Evolutionary conservation across 1,139 yeast genomes (phyloP).

Genomic region (Saccharomyces uvarum): DNA sequence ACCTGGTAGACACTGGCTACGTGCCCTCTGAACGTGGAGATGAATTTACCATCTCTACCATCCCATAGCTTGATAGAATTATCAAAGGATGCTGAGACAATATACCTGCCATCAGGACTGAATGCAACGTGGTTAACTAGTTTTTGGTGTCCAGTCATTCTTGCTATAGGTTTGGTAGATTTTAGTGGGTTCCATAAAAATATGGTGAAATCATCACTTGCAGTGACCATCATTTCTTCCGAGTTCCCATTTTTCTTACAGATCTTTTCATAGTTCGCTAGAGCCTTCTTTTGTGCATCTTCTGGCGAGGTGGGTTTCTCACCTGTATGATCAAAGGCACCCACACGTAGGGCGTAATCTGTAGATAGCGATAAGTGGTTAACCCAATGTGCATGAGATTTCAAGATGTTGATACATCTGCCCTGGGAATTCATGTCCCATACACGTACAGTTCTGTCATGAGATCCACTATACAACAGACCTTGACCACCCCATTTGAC

Average conservation of each 20-base stretch:
- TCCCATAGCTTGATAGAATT: constrained; percentile 95
- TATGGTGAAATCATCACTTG: constrained; percentile 97
- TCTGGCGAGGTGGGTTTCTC: constrained; percentile 41
- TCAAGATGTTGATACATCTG: constrained; percentile 66
- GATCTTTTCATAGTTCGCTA: constrained; percentile 65
- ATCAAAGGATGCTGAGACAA: constrained; percentile 92
- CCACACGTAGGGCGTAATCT: constrained; percentile 78
- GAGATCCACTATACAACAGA: constrained; percentile 81
- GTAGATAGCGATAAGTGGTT: constrained; percentile 89
- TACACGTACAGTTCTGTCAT: constrained; percentile 85
- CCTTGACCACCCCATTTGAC: constrained; percentile 95
- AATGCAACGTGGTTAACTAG: constrained; percentile 91
- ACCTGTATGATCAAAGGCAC: constrained; percentile 67
- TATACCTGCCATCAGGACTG: constrained; percentile 88
- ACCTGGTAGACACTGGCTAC: constrained; percentile 97
- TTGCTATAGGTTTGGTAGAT: constrained; percentile 70
- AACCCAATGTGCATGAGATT: constrained; percentile 96
- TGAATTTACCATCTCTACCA: constrained; percentile 82
- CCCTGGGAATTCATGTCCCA: constrained; percentile 80
- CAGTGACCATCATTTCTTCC: constrained; percentile 83
- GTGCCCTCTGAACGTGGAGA: constrained; percentile 89
- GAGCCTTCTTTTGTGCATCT: constrained; percentile 55
- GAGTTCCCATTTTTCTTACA: constrained; percentile 62
- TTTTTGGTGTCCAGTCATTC: constrained; percentile 98
- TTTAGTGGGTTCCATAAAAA: constrained; percentile 90